Evolutionary conservation across 495 filamentous ascomycete species (phyloP), one percentile per base, ranked within the genome.

Genomic region (Penicillium odoratum): DNA sequence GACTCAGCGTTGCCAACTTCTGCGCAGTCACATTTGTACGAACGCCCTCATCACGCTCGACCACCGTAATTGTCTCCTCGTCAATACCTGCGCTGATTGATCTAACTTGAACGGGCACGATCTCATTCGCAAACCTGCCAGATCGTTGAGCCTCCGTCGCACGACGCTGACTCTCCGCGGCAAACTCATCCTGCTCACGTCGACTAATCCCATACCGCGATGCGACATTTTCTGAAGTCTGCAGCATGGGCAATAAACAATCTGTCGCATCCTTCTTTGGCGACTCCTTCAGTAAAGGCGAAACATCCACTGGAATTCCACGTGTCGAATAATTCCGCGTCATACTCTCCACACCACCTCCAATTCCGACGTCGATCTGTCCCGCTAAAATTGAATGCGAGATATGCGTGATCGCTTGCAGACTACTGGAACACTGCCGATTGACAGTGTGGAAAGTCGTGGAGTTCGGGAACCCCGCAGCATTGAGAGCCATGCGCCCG

Each of bases 331-430:
- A 97, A 70, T 96, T 96, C 50, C 87, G 74, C 47, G 90, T 94
- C 92, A 97, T 96, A 69, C 85, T 89, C 79, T 97, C 92, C 88
- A 93, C 94, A 16, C 92, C 92, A 21, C 88, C 93, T 33, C 86
- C 92, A 49, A 97, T 83, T 57, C 92, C 92, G 16, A 89, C 76
- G 62, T 86, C 81, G 55, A 94, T 86, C 57, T 83, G 83, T 0
- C 85, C 90, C 0, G 83, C 78, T 33, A 82, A 79, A 60, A 96
- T 93, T 43, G 85, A 79, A 25, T 88, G 82, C 2, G 88, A 85
- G 1, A 94, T 76, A 30, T 72, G 73, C 5, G 89, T 87, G 58
- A 97, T 88, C 38, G 85, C 83, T 59, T 88, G 84, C 36, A 96
- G 79, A 9, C 87, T 86, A 6, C 86, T 90, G 11, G 86, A 82